Evolutionary conservation across 495 filamentous ascomycete genomes (phyloP).

Genomic region (Aspergillus avenaceus): DNA sequence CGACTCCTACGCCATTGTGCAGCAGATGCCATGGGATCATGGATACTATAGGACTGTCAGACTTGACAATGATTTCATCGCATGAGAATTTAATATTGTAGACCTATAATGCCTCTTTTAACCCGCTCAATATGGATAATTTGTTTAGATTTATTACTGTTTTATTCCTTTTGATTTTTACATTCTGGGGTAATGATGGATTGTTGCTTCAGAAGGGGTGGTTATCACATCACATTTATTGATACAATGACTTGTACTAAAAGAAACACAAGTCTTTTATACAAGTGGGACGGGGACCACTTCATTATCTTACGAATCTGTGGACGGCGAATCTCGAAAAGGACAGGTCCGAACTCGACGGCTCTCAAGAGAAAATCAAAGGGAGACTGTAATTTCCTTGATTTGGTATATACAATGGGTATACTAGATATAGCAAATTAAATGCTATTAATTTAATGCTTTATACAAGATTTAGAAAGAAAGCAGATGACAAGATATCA

Average conservation of each 20-base stretch:
- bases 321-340: too few relatives aligned
- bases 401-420: too few relatives aligned
- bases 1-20: slow-evolving; percentile 19
- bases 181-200: background rate
- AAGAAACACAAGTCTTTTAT: background rate
- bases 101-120: background rate
- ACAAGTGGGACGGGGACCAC: background rate
- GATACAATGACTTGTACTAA: background rate
- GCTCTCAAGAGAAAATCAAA: background rate
- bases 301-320: background rate
- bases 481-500: too few relatives aligned
- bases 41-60: background rate
- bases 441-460: too few relatives aligned
- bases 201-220: background rate
- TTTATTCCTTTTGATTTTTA: too few relatives aligned
- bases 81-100: background rate
- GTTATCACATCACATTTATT: background rate
- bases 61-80: background rate
- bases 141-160: too few relatives aligned
- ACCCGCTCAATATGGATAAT: too few relatives aligned
- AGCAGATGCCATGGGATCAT: slow-evolving; percentile 6
- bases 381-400: slow-evolving; percentile 2
- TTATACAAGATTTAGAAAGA: too few relatives aligned
- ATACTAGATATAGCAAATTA: too few relatives aligned
- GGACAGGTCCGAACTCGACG: too few relatives aligned